phyloP scores from a whole-genome alignment of 2,329 filamentous ascomycete species.

The Fusarium mexicanum region DNA sequence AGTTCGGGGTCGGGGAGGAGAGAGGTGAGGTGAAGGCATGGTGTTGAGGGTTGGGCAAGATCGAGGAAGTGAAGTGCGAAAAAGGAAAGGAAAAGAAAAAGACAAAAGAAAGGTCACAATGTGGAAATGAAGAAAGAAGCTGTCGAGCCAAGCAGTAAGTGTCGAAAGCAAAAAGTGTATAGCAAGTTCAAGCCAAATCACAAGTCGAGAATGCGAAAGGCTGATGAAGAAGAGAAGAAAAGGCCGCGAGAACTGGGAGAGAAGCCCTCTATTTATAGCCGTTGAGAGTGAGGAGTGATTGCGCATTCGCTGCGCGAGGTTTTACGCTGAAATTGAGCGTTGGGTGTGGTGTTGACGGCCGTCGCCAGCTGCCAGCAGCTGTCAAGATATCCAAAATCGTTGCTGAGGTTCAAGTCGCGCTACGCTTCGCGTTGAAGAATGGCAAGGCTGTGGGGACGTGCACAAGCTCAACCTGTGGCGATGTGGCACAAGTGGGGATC shows the following conservation, averaged over 20 bases:
- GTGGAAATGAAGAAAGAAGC: neutral
- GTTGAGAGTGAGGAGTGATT: neutral
- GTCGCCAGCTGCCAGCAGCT: neutral
- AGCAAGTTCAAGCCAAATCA: conserved; percentile 9
- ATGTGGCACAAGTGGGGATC: conserved; percentile 19
- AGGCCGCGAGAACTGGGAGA: neutral
- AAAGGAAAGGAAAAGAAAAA: neutral
- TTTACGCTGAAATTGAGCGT: neutral
- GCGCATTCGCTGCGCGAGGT: neutral
- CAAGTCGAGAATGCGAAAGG: conserved; percentile 8
- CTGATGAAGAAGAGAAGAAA: neutral
- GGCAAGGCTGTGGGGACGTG: conserved; percentile 35
- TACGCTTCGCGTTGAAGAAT: neutral
- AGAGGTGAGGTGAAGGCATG: neutral
- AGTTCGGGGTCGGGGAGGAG: neutral
- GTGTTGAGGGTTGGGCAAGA: neutral
- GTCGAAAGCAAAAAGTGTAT: conserved; percentile 3
- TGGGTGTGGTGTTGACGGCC: neutral
- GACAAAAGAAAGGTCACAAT: neutral
- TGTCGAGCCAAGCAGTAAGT: conserved; percentile 6
- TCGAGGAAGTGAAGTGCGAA: neutral
- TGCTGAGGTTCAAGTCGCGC: conserved; percentile 8
- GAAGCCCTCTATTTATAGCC: conserved; percentile 13
- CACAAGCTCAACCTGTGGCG: conserved; percentile 12
- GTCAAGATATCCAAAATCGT: neutral